phyloP scores from a whole-genome alignment of 768 basidiomycete genomes.

The Kwoniella heveanensis region DNA sequence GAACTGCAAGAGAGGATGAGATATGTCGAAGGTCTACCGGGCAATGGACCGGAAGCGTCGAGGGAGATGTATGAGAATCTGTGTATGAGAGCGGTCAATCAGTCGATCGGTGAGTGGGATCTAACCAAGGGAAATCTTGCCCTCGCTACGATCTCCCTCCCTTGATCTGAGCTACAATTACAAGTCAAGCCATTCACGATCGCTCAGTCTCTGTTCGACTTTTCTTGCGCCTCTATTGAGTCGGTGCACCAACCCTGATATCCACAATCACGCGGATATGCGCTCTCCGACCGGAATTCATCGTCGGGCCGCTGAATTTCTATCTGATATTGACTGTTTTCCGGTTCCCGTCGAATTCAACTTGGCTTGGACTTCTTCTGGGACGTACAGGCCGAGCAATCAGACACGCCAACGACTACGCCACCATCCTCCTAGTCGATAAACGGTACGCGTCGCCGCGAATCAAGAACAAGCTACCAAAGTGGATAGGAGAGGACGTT shows the following conservation, averaged over 20 bases:
- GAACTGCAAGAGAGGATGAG: conserved; percentile 90
- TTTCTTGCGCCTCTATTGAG: too few relatives aligned
- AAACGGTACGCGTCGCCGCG: conserved; percentile 70
- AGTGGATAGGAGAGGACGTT: conserved; percentile 77
- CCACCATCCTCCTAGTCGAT: conserved; percentile 83
- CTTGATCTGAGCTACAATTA: too few relatives aligned
- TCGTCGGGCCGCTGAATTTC: too few relatives aligned
- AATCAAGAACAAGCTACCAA: conserved; percentile 79
- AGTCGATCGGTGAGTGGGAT: conserved; percentile 86
- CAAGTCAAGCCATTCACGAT: too few relatives aligned
- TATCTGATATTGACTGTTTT: too few relatives aligned
- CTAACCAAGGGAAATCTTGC: too few relatives aligned
- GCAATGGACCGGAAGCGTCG: conserved; percentile 46
- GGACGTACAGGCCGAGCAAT: conserved; percentile 80
- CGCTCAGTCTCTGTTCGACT: too few relatives aligned
- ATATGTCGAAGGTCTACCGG: conserved; percentile 68
- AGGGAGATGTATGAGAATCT: conserved; percentile 74
- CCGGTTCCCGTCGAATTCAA: too few relatives aligned
- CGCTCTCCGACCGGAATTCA: too few relatives aligned
- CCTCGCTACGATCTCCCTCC: too few relatives aligned
- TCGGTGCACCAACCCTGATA: too few relatives aligned
- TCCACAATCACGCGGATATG: background rate
- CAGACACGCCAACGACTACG: conserved; percentile 88
- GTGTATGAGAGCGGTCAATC: conserved; percentile 75
- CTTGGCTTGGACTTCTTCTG: too few relatives aligned